phyloP scores from a whole-genome alignment of 176 grass and related monocot species.

The Hordeum vulgare region DNA sequence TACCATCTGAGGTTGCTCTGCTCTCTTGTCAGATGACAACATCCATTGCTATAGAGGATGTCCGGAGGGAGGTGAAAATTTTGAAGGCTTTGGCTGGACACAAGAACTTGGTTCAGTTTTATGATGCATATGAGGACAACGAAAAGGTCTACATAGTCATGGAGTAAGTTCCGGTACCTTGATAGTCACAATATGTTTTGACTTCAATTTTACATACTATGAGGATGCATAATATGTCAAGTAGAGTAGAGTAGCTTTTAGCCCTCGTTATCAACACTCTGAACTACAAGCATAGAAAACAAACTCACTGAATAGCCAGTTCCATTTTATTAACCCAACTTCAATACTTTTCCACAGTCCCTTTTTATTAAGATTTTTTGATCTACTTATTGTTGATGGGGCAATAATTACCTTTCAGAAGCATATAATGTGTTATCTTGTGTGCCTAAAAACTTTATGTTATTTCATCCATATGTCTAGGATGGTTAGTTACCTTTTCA shows the following conservation, averaged over 20 bases:
- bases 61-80: constrained; percentile 82
- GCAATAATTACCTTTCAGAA: background rate
- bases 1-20: background rate
- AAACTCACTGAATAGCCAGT: background rate
- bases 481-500: background rate
- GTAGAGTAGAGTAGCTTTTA: background rate
- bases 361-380: background rate
- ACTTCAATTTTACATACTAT: background rate
- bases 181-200: constrained; percentile 1
- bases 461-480: background rate
- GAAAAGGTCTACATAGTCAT: constrained; percentile 83
- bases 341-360: background rate
- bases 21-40: constrained; percentile 72
- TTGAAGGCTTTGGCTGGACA: constrained; percentile 70
- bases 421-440: background rate
- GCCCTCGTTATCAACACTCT: background rate
- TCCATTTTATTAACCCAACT: background rate
- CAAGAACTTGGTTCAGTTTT: constrained; percentile 75
- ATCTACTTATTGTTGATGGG: background rate
- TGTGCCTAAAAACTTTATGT: background rate
- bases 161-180: constrained; percentile 56
- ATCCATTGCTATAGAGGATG: constrained; percentile 83
- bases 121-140: constrained; percentile 76
- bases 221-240: background rate
- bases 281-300: background rate